A percentile compares a stretch with the other conserved stretches of the same genome.
Evolutionary conservation across 257 asterid species (phyloP).

Genomic region (Cruciata laevipes): DNA sequence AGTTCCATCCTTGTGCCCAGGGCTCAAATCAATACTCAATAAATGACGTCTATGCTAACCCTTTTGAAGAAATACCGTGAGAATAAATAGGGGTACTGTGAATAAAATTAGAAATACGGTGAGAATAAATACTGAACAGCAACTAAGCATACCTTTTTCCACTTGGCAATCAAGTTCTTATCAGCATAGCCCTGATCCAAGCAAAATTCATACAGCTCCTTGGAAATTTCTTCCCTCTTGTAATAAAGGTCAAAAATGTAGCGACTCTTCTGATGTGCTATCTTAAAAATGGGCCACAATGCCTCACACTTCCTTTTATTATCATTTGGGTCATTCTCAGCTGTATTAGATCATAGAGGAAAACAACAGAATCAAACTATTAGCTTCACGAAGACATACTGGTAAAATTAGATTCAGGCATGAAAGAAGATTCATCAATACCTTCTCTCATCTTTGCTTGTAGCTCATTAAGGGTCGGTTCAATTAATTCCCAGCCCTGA

Average conservation of each 20-base stretch:
- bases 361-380: not conserved
- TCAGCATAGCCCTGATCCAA: slow-evolving; percentile 93
- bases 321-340: slow-evolving; percentile 87
- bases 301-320: slow-evolving; percentile 76
- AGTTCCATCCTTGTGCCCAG: not conserved
- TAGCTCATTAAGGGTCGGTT: slow-evolving; percentile 74
- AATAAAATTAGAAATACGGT: not conserved
- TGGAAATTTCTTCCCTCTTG: slow-evolving; percentile 77
- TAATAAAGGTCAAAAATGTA: slow-evolving; percentile 67
- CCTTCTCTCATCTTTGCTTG: slow-evolving; percentile 99
- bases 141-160: slow-evolving; percentile 57
- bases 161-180: slow-evolving; percentile 76
- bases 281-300: slow-evolving; percentile 89
- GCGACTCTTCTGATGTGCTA: slow-evolving; percentile 91
- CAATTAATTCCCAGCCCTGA: slow-evolving; percentile 90
- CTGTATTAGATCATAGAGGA: slow-evolving; percentile 29
- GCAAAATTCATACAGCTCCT: slow-evolving; percentile 84
- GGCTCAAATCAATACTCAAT: not conserved
- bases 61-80: not conserved
- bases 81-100: no score
- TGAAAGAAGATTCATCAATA: slow-evolving; percentile 12
- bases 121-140: not conserved
- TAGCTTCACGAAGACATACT: not conserved
- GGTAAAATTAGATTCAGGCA: not conserved
- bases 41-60: not conserved